Percentiles rank a stretch among this genome's conserved stretches.
Conservation (phyloP, 352 stramenopile species). For the Globisporangium radiosum region DNA sequence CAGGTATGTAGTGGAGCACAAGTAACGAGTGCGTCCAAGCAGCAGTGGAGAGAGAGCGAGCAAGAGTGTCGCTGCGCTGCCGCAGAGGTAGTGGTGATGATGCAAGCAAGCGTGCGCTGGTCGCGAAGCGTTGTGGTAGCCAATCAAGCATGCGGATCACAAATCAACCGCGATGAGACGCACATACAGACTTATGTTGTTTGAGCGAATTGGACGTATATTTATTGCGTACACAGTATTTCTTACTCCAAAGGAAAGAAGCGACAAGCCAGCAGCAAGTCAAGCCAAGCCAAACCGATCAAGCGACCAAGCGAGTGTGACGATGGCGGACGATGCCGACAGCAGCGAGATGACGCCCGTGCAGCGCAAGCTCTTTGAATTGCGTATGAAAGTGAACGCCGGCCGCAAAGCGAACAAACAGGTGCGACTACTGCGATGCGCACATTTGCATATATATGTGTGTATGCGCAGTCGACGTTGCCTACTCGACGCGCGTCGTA, state of each 20-base stretch:
- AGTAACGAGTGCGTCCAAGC: neutral
- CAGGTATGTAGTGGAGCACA: too few relatives aligned
- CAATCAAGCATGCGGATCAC: slow-evolving; percentile 4
- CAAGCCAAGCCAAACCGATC: too few relatives aligned
- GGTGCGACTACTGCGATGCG: slow-evolving; percentile 17
- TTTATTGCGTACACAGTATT: neutral
- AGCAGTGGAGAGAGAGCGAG: neutral
- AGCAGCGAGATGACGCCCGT: slow-evolving; percentile 57
- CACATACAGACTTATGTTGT: too few relatives aligned
- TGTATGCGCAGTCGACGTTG: too few relatives aligned
- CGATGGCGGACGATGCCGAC: slow-evolving; percentile 27
- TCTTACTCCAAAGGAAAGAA: neutral
- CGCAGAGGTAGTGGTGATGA: too few relatives aligned
- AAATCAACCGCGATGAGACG: too few relatives aligned
- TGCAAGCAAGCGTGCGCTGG: slow-evolving; percentile 1
- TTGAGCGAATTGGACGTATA: neutral
- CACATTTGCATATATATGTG: neutral
- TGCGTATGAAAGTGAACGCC: slow-evolving; percentile 83
- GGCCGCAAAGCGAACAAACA: slow-evolving; percentile 76
- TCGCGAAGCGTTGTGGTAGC: slow-evolving; percentile 7
- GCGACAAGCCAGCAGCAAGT: neutral
- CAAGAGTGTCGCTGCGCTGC: neutral
- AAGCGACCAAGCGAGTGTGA: neutral
- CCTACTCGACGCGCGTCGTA: too few relatives aligned
- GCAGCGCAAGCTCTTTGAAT: slow-evolving; percentile 78